A percentile compares a stretch with the other conserved stretches of the same genome.
phyloP scores from a whole-genome alignment of 495 filamentous ascomycete species.

The Massariosphaeria phaeospora region DNA sequence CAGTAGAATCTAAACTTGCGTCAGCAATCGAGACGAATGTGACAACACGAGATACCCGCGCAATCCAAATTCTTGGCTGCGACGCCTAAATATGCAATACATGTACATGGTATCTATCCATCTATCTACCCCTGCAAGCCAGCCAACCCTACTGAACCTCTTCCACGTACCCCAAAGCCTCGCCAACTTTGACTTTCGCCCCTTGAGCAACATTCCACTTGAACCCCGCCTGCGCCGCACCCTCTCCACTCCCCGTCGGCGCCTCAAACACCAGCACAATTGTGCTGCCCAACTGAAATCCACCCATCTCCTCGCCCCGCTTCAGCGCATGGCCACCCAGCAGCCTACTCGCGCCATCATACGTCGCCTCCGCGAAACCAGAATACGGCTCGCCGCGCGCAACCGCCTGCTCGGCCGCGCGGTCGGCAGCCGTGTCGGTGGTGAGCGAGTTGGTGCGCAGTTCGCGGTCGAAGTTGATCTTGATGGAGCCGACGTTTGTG shows the following conservation, averaged over 20 bases:
- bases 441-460: slow-evolving; percentile 85
- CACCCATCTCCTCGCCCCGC: slow-evolving; percentile 94
- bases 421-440: slow-evolving; percentile 83
- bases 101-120: no score
- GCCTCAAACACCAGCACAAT: slow-evolving; percentile 97
- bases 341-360: slow-evolving; percentile 67
- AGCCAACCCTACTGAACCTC: slow-evolving; percentile 8
- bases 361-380: slow-evolving; percentile 87
- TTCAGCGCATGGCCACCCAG: slow-evolving; percentile 77
- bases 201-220: slow-evolving; percentile 79
- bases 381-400: slow-evolving; percentile 71
- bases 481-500: slow-evolving; percentile 97
- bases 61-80: no score
- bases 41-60: no score
- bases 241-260: slow-evolving; percentile 67
- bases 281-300: slow-evolving; percentile 92
- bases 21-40: no score
- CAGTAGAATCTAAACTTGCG: no score
- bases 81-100: no score
- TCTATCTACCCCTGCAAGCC: no score
- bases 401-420: slow-evolving; percentile 70
- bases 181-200: slow-evolving; percentile 80
- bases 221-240: slow-evolving; percentile 65
- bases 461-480: slow-evolving; percentile 94
- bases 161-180: slow-evolving; percentile 68